phyloP scores from a whole-genome alignment of 2,329 filamentous ascomycete species.

The Domatiomyces catenatus region DNA sequence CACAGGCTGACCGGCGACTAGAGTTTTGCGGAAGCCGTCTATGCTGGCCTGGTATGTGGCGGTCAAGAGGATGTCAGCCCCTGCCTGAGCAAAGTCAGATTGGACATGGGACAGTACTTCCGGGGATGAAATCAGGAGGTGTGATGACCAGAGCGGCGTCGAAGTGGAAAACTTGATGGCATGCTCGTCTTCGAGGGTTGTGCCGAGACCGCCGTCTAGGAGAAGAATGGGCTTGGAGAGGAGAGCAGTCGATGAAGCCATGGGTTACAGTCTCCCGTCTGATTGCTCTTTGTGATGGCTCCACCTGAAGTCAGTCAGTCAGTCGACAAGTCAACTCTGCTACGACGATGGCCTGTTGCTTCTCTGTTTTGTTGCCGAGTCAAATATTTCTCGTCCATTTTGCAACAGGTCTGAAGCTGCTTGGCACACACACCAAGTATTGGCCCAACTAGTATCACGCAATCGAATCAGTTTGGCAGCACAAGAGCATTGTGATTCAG shows the following conservation, averaged over 20 bases:
- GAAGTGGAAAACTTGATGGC: conserved; percentile 35
- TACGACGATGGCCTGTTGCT: not conserved
- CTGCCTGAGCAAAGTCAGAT: conserved; percentile 38
- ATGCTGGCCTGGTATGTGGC: conserved; percentile 52
- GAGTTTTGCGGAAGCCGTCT: conserved; percentile 40
- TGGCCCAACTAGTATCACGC: not conserved
- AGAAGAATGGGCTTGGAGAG: conserved; percentile 29
- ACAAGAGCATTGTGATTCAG: not conserved
- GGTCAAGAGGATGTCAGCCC: conserved; percentile 48
- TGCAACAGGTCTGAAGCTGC: not conserved
- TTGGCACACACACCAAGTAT: not conserved
- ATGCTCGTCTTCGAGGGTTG: conserved; percentile 45
- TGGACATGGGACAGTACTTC: conserved; percentile 41
- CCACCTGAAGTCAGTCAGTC: too few relatives aligned
- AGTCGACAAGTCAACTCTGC: too few relatives aligned
- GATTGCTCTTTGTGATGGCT: too few relatives aligned
- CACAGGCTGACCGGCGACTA: conserved; percentile 5
- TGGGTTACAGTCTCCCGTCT: not conserved
- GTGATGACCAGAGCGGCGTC: conserved; percentile 52
- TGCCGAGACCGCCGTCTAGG: conserved; percentile 54
- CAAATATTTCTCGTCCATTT: not conserved
- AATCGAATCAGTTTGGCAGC: not conserved
- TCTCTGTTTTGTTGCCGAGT: not conserved
- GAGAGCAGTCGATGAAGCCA: not conserved
- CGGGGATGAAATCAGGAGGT: conserved; percentile 43